Conservation (phyloP, 2,329 filamentous ascomycete species). For the Trichophaea hybrida region DNA sequence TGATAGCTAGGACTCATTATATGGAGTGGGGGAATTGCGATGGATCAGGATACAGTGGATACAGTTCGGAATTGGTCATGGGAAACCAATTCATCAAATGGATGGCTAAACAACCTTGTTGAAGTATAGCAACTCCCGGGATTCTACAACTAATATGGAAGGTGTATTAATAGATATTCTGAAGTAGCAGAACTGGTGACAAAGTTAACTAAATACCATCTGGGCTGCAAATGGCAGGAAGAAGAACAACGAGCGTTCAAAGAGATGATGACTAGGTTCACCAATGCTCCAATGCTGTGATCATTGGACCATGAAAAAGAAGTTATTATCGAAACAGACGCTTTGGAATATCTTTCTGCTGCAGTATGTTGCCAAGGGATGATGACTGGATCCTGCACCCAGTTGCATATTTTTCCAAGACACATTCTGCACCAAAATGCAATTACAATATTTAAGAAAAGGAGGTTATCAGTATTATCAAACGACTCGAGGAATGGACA, state of each 20-base stretch:
- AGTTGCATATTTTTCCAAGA: constrained; percentile 10
- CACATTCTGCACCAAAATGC: constrained; percentile 8
- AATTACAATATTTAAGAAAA: constrained; percentile 32
- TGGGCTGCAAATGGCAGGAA: background rate
- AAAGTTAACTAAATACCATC: background rate
- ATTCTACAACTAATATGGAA: too few species aligned
- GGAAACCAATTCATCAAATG: too few species aligned
- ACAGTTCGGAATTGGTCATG: too few species aligned
- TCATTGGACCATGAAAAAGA: background rate
- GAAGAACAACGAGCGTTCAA: constrained; percentile 17
- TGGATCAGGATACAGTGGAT: too few species aligned
- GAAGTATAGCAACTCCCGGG: too few species aligned
- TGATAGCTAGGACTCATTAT: too few species aligned
- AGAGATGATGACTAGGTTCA: constrained; percentile 21
- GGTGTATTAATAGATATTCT: too few species aligned
- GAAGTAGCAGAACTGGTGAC: too few species aligned
- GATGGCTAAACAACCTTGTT: too few species aligned
- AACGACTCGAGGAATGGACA: constrained; percentile 23
- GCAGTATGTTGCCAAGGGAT: constrained; percentile 6
- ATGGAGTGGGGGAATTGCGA: too few species aligned
- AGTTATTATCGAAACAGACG: constrained; percentile 8
- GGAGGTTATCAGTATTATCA: constrained; percentile 31
- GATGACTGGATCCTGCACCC: constrained; percentile 4
- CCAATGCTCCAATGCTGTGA: constrained; percentile 13
- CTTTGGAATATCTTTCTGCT: constrained; percentile 4